Evolutionary conservation across 2,329 filamentous ascomycete species (phyloP).

Genomic region (Aspergillus fijiensis): DNA sequence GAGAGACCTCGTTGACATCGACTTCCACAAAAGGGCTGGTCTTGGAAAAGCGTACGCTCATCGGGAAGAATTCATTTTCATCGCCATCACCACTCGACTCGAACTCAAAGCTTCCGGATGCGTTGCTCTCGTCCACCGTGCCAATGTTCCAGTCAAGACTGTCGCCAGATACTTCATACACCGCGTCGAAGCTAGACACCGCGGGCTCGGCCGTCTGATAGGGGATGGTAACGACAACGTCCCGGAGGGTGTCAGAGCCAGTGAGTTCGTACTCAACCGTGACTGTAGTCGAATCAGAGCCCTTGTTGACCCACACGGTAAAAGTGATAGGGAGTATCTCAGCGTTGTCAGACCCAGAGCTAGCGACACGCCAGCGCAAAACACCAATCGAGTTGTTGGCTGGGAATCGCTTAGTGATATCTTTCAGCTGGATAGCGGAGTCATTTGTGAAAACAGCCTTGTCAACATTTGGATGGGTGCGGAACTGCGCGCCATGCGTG

Average conservation of each 20-base stretch:
- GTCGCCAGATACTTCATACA: conserved; percentile 91
- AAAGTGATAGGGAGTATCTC: conserved; percentile 89
- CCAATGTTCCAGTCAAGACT: conserved; percentile 93
- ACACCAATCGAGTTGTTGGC: conserved; percentile 92
- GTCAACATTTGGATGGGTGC: conserved; percentile 95
- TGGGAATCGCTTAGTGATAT: conserved; percentile 83
- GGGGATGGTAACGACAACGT: conserved; percentile 85
- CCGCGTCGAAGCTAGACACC: conserved; percentile 89
- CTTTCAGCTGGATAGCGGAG: conserved; percentile 86
- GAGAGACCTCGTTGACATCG: conserved; percentile 62
- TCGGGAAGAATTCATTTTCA: conserved; percentile 97
- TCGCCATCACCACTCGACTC: conserved; percentile 81
- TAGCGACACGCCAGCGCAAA: conserved; percentile 80
- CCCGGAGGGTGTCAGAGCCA: conserved; percentile 72
- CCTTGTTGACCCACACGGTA: conserved; percentile 95
- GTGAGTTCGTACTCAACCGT: conserved; percentile 96
- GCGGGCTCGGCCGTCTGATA: conserved; percentile 81
- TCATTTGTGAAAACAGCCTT: conserved; percentile 78
- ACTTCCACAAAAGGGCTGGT: conserved; percentile 84
- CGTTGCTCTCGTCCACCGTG: conserved; percentile 75
- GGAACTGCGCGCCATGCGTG: conserved; percentile 83
- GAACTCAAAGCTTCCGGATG: conserved; percentile 89
- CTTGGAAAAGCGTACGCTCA: conserved; percentile 88
- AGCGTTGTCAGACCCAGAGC: conserved; percentile 75
- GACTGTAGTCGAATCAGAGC: conserved; percentile 77